Conservation (phyloP, 805 yeast species). For the Dipodascus geniculatus region DNA sequence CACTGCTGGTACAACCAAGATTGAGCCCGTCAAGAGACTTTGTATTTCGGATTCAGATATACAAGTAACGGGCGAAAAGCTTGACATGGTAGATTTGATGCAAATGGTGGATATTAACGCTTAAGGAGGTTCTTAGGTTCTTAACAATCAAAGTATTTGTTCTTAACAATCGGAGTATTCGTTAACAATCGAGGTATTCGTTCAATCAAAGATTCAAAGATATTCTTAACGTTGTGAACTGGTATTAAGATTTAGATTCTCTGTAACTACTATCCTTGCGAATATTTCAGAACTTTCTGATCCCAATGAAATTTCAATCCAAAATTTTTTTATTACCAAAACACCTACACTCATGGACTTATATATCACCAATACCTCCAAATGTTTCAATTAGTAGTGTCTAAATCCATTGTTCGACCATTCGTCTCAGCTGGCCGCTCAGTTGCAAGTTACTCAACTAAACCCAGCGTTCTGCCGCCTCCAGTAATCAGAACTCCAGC, state of each 20-base stretch:
- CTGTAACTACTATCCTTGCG: not conserved
- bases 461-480: not conserved
- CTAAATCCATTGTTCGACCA: too few species aligned
- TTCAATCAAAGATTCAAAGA: too few species aligned
- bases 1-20: slow-evolving; percentile 57
- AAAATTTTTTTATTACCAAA: too few species aligned
- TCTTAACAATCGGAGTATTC: not conserved
- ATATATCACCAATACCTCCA: too few species aligned
- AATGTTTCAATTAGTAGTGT: not conserved
- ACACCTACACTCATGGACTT: too few species aligned
- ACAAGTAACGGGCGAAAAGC: not conserved
- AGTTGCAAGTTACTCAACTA: not conserved
- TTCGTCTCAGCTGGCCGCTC: not conserved
- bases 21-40: slow-evolving; percentile 2
- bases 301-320: not conserved
- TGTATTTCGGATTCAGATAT: not conserved
- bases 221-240: too few species aligned
- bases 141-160: too few species aligned
- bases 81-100: too few species aligned
- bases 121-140: too few species aligned
- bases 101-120: too few species aligned
- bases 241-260: not conserved
- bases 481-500: not conserved
- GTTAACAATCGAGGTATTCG: not conserved
- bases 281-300: not conserved